Percentiles rank a stretch among this genome's conserved stretches.
phyloP scores from a whole-genome alignment of 2,329 filamentous ascomycete species.

The Phialophora verrucosa region DNA sequence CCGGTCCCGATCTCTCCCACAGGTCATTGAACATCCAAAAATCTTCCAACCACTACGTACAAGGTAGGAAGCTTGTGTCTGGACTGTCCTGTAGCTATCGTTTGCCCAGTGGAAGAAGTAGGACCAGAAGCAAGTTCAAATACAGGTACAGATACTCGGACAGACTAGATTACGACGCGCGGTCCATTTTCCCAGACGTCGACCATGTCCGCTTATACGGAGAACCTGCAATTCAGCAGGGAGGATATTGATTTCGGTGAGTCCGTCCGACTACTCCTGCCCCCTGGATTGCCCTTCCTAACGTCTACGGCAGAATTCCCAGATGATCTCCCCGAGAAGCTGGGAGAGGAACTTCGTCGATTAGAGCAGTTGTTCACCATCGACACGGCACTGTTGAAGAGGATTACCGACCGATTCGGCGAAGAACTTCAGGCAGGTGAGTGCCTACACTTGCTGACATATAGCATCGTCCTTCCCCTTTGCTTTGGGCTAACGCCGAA shows the following conservation, averaged over 20 bases:
- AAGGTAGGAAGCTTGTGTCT: neutral
- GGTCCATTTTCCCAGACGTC: too few species aligned
- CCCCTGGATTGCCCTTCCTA: neutral
- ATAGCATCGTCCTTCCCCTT: neutral
- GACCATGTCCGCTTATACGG: neutral
- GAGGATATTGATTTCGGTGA: neutral
- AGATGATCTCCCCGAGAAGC: slow-evolving; percentile 1
- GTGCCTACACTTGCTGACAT: slow-evolving; percentile 23
- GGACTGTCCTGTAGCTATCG: neutral
- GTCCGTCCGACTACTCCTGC: neutral
- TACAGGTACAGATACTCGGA: neutral
- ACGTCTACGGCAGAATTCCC: neutral
- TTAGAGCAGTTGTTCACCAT: slow-evolving; percentile 81
- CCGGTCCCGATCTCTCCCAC: neutral
- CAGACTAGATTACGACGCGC: neutral
- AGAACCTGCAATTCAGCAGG: neutral
- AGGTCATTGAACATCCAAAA: neutral
- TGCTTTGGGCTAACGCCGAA: neutral
- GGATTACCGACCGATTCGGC: slow-evolving; percentile 84
- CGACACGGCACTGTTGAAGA: slow-evolving; percentile 74
- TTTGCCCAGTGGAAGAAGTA: neutral
- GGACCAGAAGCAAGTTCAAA: neutral
- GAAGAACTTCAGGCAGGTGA: slow-evolving; percentile 78
- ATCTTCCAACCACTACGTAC: neutral
- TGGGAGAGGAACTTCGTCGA: slow-evolving; percentile 67